Evolutionary conservation across 2,329 filamentous ascomycete species (phyloP).

Genomic region (Aspergillus awamori): DNA sequence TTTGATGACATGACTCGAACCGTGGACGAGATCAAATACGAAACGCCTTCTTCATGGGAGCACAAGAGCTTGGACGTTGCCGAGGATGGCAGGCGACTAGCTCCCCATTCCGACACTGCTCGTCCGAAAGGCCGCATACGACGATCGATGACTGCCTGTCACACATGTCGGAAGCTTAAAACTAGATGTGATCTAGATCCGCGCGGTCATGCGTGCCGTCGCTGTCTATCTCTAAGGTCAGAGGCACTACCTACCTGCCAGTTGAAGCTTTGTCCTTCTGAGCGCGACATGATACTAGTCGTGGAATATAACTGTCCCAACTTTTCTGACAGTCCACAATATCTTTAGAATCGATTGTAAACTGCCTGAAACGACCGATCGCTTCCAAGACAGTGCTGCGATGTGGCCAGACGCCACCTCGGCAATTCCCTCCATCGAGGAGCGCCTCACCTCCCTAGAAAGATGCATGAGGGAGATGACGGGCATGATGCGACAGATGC

Average conservation of each 20-base stretch:
- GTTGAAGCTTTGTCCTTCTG: neutral
- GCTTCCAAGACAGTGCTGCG: conserved; percentile 35
- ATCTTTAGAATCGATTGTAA: conserved; percentile 37
- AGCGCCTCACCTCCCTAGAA: conserved; percentile 37
- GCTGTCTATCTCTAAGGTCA: conserved; percentile 41
- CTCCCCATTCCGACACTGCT: conserved; percentile 21
- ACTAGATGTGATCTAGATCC: conserved; percentile 41
- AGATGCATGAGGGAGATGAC: conserved; percentile 41
- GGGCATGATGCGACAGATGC: conserved; percentile 36
- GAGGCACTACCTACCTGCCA: neutral
- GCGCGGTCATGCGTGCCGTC: conserved; percentile 39
- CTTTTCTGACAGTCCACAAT: conserved; percentile 11
- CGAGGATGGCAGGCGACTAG: conserved; percentile 29
- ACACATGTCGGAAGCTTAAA: conserved; percentile 43
- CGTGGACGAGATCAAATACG: conserved; percentile 24
- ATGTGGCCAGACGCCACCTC: conserved; percentile 36
- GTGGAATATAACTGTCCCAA: neutral
- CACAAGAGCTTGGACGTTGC: conserved; percentile 28
- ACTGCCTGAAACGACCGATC: conserved; percentile 38
- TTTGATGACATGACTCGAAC: conserved; percentile 33
- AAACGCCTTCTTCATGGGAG: conserved; percentile 31
- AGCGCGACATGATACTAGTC: neutral
- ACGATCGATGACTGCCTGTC: conserved; percentile 42
- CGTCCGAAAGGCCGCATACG: conserved; percentile 39
- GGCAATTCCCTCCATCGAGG: conserved; percentile 38